These are phyloP conservation scores for Auriculariales sp. DNA, from an alignment of 768 basidiomycete genomes.

Conservation along the genomic window DNA sequence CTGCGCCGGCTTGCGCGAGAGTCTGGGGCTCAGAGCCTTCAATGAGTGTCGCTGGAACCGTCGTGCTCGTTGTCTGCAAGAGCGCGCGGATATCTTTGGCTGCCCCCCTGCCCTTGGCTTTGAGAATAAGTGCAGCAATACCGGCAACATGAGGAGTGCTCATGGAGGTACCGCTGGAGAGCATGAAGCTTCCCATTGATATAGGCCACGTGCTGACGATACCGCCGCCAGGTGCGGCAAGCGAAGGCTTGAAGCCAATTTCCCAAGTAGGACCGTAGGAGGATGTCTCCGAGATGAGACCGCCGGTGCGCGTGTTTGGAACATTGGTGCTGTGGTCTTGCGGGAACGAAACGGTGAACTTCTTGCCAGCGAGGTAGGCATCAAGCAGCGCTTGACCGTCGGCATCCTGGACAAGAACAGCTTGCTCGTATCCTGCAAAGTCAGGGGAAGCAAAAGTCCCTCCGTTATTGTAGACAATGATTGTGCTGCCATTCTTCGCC, in stretches of 20 bases:
- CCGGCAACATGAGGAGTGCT: constrained; percentile 4
- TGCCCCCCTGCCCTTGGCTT: constrained; percentile 3
- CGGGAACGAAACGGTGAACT: neutral
- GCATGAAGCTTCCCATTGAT: neutral
- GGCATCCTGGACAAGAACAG: constrained; percentile 35
- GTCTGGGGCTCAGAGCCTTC: neutral
- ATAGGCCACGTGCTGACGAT: constrained; percentile 9
- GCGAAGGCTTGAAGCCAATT: constrained; percentile 10
- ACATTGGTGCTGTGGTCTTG: constrained; percentile 6
- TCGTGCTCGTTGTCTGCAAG: constrained; percentile 1
- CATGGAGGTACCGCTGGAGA: constrained; percentile 4
- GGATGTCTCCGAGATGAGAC: constrained; percentile 13
- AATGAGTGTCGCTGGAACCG: neutral
- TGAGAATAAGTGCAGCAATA: constrained; percentile 1
- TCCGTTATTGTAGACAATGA: constrained; percentile 32
- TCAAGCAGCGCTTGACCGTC: constrained; percentile 28
- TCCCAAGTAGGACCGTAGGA: constrained; percentile 21
- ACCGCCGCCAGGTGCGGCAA: too few relatives aligned
- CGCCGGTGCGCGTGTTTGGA: constrained; percentile 14
- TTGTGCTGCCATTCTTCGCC: too few relatives aligned
- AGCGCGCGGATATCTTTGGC: constrained; percentile 3
- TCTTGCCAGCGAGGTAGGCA: neutral
- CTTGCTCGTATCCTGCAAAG: constrained; percentile 28
- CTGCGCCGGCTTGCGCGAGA: constrained; percentile 1
- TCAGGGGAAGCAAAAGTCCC: constrained; percentile 27